These are phyloP conservation scores for Alternaria triticimaculans DNA, from an alignment of 2,329 filamentous ascomycete genomes.

Conservation along the genomic window DNA sequence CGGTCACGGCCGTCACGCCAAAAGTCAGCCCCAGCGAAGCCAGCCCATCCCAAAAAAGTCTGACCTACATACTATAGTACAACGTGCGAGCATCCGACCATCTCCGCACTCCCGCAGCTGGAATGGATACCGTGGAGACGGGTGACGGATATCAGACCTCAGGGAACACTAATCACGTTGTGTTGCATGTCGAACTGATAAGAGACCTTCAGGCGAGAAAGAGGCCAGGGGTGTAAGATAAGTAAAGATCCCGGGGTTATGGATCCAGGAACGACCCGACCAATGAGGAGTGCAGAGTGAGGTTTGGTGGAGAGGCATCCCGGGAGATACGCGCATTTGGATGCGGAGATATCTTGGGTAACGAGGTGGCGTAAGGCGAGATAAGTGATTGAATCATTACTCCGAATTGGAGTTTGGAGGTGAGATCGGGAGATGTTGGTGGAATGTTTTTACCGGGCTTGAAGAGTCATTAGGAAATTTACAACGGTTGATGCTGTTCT, in stretches of 20 bases:
- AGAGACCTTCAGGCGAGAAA: background rate
- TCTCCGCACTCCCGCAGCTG: constrained; percentile 3
- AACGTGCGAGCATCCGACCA: background rate
- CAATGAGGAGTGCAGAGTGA: background rate
- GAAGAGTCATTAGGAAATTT: background rate
- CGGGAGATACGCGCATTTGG: constrained; percentile 12
- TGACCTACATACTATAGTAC: too few relatives aligned
- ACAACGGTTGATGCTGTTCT: too few relatives aligned
- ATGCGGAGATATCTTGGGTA: constrained; percentile 8
- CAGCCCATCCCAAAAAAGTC: background rate
- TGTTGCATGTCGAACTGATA: constrained; percentile 17
- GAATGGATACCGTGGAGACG: constrained; percentile 5
- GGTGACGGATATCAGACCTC: background rate
- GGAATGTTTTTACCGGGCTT: background rate
- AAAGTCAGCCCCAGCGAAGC: background rate
- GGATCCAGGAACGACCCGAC: too few relatives aligned
- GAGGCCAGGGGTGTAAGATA: constrained; percentile 5
- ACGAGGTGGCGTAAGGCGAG: constrained; percentile 19
- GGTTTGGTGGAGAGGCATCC: background rate
- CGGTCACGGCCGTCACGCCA: background rate
- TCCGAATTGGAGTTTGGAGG: background rate
- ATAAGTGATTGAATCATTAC: constrained; percentile 9
- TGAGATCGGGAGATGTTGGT: background rate
- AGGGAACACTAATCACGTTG: constrained; percentile 9
- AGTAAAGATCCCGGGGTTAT: background rate